Conservation (phyloP, 805 yeast species). For the Zygoascus flipseniorum region DNA sequence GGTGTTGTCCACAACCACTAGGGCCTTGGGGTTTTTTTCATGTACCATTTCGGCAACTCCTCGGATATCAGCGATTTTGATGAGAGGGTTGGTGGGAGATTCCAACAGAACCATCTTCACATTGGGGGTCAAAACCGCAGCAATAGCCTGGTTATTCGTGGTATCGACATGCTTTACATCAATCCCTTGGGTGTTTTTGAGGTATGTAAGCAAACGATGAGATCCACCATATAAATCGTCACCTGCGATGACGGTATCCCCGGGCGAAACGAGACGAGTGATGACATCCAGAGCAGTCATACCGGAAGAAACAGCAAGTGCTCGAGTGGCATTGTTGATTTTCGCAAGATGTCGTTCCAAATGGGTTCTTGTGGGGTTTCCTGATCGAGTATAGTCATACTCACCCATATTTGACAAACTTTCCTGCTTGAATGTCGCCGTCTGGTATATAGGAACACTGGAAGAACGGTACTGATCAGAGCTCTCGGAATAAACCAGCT, state of each 20-base stretch:
- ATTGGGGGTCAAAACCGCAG: constrained; percentile 41
- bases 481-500: constrained; percentile 53
- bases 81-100: constrained; percentile 89
- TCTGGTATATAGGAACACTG: constrained; percentile 81
- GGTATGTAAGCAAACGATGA: constrained; percentile 69
- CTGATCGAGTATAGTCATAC: constrained; percentile 83
- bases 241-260: constrained; percentile 91
- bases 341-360: constrained; percentile 70
- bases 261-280: constrained; percentile 61
- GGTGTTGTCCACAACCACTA: constrained; percentile 89
- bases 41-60: constrained; percentile 62
- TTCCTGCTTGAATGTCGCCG: constrained; percentile 88
- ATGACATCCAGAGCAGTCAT: constrained; percentile 91
- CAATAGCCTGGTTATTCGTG: constrained; percentile 56
- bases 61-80: constrained; percentile 76
- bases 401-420: constrained; percentile 68
- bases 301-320: constrained; percentile 81
- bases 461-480: constrained; percentile 71
- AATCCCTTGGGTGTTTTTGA: constrained; percentile 55
- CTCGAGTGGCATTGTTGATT: constrained; percentile 68
- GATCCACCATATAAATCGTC: constrained; percentile 94
- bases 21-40: constrained; percentile 51
- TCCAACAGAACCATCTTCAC: constrained; percentile 81
- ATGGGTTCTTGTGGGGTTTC: constrained; percentile 84
- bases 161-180: constrained; percentile 75